Conservation (phyloP, 306 rosid species). For the Begonia masoniana region DNA sequence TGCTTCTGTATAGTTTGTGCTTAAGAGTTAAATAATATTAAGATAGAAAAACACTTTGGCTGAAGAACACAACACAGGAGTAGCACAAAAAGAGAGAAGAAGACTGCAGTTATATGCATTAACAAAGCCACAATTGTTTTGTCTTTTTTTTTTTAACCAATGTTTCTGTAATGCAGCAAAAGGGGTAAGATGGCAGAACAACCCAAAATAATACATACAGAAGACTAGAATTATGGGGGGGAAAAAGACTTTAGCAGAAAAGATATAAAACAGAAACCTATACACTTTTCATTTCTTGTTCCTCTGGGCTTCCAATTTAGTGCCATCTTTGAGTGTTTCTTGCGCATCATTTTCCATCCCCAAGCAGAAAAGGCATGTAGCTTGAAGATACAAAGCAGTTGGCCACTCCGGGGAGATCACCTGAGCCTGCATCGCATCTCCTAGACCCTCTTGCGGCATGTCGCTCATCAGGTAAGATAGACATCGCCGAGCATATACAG, state of each 20-base stretch:
- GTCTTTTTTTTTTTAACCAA: too few relatives aligned
- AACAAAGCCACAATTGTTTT: neutral
- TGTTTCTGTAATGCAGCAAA: slow-evolving; percentile 14
- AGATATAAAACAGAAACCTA: slow-evolving; percentile 12
- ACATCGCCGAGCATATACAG: slow-evolving; percentile 83
- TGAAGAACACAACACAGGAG: too few relatives aligned
- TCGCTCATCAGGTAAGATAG: slow-evolving; percentile 74
- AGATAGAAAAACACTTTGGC: too few relatives aligned
- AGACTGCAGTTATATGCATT: slow-evolving; percentile 1
- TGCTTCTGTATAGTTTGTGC: too few relatives aligned
- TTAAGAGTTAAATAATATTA: too few relatives aligned
- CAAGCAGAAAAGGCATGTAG: slow-evolving; percentile 72
- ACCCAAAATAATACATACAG: slow-evolving; percentile 18
- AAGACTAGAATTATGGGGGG: neutral
- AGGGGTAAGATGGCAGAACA: slow-evolving; percentile 4
- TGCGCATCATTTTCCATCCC: slow-evolving; percentile 96
- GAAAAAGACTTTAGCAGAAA: too few relatives aligned
- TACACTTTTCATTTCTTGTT: slow-evolving; percentile 38
- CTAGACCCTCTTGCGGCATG: slow-evolving; percentile 64
- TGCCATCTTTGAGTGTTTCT: slow-evolving; percentile 78
- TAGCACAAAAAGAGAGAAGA: too few relatives aligned
- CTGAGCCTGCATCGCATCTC: slow-evolving; percentile 98
- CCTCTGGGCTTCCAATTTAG: slow-evolving; percentile 72
- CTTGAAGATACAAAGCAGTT: slow-evolving; percentile 86
- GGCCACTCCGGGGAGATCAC: slow-evolving; percentile 91